Evolutionary conservation across 371 early-diverging fungal species (phyloP).

Genomic region (Choanephora cucurbitarum): DNA sequence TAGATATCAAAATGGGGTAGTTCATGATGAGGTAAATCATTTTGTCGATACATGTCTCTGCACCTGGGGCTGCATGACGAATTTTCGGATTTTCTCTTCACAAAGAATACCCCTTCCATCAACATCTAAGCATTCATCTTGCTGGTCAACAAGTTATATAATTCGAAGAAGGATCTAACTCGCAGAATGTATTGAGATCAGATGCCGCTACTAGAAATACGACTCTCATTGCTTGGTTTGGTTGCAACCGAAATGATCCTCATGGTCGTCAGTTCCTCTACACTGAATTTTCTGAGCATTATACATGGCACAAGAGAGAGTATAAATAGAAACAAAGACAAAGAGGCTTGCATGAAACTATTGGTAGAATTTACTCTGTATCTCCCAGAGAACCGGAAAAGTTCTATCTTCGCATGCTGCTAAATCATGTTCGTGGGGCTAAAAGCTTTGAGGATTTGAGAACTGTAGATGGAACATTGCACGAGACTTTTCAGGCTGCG

Average conservation of each 20-base stretch:
- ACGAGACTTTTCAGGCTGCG: slow-evolving; percentile 12
- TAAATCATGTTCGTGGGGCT: slow-evolving; percentile 16
- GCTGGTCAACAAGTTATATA: slow-evolving; percentile 12
- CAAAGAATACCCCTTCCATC: slow-evolving; percentile 15
- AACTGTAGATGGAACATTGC: slow-evolving; percentile 6
- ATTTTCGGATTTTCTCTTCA: slow-evolving; percentile 30
- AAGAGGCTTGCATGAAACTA: no score
- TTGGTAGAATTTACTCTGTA: slow-evolving; percentile 15
- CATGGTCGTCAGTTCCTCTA: not conserved
- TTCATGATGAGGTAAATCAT: slow-evolving; percentile 22
- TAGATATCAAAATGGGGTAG: no score
- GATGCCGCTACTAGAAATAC: not conserved
- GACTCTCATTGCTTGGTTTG: slow-evolving; percentile 27
- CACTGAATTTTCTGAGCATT: no score
- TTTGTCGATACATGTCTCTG: slow-evolving; percentile 31
- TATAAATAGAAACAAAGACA: no score
- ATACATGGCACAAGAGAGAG: no score
- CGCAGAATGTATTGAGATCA: slow-evolving; percentile 11
- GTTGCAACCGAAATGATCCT: not conserved
- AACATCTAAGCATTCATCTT: slow-evolving; percentile 24
- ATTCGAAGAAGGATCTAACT: slow-evolving; percentile 8
- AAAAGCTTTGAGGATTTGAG: slow-evolving; percentile 17
- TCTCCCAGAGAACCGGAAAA: slow-evolving; percentile 24
- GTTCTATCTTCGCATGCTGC: slow-evolving; percentile 20
- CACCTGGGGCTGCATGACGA: slow-evolving; percentile 31